Evolutionary conservation across 257 asterid genomes (phyloP).

Genomic region (Solanum etuberosum): DNA sequence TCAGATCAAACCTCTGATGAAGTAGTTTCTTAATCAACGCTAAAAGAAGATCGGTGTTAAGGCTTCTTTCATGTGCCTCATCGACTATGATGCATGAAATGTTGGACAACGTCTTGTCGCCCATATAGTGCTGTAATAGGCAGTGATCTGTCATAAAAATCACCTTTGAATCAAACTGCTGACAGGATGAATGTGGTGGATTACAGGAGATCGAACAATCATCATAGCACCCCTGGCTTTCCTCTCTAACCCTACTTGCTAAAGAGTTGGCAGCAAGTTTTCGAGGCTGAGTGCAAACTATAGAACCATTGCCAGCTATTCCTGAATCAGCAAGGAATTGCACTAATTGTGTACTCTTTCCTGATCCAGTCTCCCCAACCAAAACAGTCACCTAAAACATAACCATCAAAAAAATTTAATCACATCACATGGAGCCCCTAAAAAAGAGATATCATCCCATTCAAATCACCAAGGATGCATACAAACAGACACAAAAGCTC

Average conservation of each 20-base stretch:
- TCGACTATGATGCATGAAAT: constrained; percentile 82
- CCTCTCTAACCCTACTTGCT: constrained; percentile 77
- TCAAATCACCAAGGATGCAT: neutral
- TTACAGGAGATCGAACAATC: constrained; percentile 34
- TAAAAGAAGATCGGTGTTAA: constrained; percentile 85
- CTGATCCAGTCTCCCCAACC: constrained; percentile 94
- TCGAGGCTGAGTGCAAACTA: constrained; percentile 93
- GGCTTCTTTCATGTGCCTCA: constrained; percentile 98
- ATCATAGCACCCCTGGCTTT: constrained; percentile 49
- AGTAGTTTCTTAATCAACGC: constrained; percentile 68
- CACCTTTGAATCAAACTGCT: constrained; percentile 41
- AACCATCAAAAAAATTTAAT: neutral
- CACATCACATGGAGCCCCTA: neutral
- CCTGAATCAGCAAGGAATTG: constrained; percentile 90
- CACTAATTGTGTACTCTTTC: constrained; percentile 93
- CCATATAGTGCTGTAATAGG: constrained; percentile 77
- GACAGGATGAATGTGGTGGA: constrained; percentile 53
- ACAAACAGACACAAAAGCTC: neutral
- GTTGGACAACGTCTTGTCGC: constrained; percentile 46
- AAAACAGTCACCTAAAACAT: constrained; percentile 54
- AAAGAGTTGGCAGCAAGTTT: constrained; percentile 80
- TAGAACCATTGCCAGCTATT: constrained; percentile 34
- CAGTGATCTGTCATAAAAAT: constrained; percentile 82
- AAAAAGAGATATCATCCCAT: neutral
- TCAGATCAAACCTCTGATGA: constrained; percentile 47